Conservation (phyloP, 345 rosid species). For the Abelmoschus esculentus region DNA sequence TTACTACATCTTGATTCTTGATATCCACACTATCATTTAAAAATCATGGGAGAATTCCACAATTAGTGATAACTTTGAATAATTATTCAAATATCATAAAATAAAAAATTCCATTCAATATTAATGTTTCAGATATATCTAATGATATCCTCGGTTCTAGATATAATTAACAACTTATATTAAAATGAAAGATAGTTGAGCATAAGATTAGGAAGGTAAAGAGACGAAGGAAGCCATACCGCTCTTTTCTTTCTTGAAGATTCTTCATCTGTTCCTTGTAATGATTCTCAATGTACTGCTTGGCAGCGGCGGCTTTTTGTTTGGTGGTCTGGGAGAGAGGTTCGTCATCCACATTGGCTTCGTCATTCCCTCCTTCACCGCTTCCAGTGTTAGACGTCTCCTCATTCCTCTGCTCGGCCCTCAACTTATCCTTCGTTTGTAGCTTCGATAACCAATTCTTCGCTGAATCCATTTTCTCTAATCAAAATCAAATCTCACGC, state of each 20-base stretch:
- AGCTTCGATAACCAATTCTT: slow-evolving; percentile 70
- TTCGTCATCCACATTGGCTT: slow-evolving; percentile 30
- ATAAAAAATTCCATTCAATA: background rate
- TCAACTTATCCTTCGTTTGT: slow-evolving; percentile 52
- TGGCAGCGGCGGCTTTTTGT: slow-evolving; percentile 76
- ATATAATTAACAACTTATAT: background rate
- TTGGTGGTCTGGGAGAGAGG: slow-evolving; percentile 49
- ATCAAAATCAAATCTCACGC: slow-evolving; percentile 3
- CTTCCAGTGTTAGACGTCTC: slow-evolving; percentile 12
- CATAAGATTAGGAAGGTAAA: background rate
- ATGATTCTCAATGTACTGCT: slow-evolving; percentile 82
- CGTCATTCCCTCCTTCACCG: slow-evolving; percentile 22
- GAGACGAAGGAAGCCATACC: slow-evolving; percentile 26
- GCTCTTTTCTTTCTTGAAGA: slow-evolving; percentile 67
- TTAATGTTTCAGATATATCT: background rate
- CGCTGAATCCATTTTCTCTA: slow-evolving; percentile 57
- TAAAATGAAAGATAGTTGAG: background rate
- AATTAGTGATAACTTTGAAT: background rate
- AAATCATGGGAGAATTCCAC: background rate
- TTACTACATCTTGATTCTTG: background rate
- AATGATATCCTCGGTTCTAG: background rate
- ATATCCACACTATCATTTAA: background rate
- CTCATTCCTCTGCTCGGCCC: slow-evolving; percentile 32
- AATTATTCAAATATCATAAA: background rate
- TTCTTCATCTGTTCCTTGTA: slow-evolving; percentile 83